Evolutionary conservation across 306 rosid genomes (phyloP).

Genomic region (Ormosia semicastrata): DNA sequence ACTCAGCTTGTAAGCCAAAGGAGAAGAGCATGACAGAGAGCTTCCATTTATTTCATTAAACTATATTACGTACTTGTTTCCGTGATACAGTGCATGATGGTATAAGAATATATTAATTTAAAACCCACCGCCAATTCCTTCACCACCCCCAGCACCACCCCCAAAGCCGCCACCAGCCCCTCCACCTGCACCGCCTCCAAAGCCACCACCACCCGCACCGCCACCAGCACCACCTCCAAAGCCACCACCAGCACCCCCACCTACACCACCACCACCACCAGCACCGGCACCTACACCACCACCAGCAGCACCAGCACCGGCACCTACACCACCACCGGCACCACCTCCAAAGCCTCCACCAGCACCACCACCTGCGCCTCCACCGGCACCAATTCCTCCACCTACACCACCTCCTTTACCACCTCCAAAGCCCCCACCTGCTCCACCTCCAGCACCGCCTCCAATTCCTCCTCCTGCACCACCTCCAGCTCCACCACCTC

Average conservation of each 20-base stretch:
- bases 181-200: not conserved
- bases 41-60: not conserved
- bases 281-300: slow-evolving; percentile 12
- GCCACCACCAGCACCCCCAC: not conserved
- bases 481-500: slow-evolving; percentile 1
- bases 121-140: slow-evolving; percentile 38
- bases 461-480: slow-evolving; percentile 27
- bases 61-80: not conserved
- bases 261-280: slow-evolving; percentile 12
- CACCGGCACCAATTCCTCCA: slow-evolving; percentile 31
- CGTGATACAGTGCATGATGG: slow-evolving; percentile 7
- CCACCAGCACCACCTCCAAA: not conserved
- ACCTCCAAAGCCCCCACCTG: not conserved
- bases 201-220: slow-evolving; percentile 20
- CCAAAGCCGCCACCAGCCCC: not conserved
- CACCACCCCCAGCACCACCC: not conserved
- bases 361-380: not conserved
- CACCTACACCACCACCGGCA: slow-evolving; percentile 5
- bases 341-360: slow-evolving; percentile 14
- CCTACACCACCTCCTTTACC: slow-evolving; percentile 24
- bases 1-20: not conserved
- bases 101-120: not conserved
- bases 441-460: slow-evolving; percentile 11
- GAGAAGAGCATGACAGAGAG: not conserved
- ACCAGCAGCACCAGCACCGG: not conserved